Base-by-base conservation (phyloP, 768 basidiomycete genomes). In the Tricholoma bakamatsutake region DNA sequence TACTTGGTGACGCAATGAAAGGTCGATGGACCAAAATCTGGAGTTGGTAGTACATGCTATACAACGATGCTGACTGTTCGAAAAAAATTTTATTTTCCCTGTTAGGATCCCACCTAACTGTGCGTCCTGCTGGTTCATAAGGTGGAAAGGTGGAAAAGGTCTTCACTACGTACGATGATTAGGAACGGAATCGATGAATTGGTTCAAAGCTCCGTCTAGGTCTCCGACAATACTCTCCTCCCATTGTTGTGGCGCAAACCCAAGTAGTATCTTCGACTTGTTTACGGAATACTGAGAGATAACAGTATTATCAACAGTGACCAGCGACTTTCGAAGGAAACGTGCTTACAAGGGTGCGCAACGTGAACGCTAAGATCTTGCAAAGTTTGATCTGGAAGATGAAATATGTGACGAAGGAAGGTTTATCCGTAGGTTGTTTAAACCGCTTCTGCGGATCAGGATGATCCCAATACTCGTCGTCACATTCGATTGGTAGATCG, bases 21-120 rank as follows among this genome's bases (percentile, higher is more conserved):
- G 88, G 87, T 4, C 89, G 82, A 67, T 92, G 89, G 39, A 90
- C 76, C 39, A 88, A 72, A 55, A 92, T 90, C 66, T 87, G 83
- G 17, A 82, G 70, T 53, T 84, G 76, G 63, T 89, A 78, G 57
- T 78, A 77, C 5, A 62, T 63, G 18, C 68, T 64, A 52, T 78
- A 79, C 2, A 91, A 72, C 13, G 73, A 63, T 0, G 83, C 86
- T 1, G 85, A 86, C 71, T 88, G 85, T 56, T 80, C 76, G 67
- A 89, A 76, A 62, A 78, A 78, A 0, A 64, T 50, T 13, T 65
- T 54, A 56, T 80, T 61, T 57, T 73, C 69, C 15, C 73, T 74
- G 50, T 70, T 67, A 0, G 80, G 80, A 55, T 82, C 77, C 80
- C 80, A 81, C 17, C 76, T 71, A 33, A 81, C 80, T 81, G 17